These are phyloP conservation scores for Pleurotus citrinopileatus DNA, from an alignment of 768 basidiomycete species.

Conservation along the genomic window DNA sequence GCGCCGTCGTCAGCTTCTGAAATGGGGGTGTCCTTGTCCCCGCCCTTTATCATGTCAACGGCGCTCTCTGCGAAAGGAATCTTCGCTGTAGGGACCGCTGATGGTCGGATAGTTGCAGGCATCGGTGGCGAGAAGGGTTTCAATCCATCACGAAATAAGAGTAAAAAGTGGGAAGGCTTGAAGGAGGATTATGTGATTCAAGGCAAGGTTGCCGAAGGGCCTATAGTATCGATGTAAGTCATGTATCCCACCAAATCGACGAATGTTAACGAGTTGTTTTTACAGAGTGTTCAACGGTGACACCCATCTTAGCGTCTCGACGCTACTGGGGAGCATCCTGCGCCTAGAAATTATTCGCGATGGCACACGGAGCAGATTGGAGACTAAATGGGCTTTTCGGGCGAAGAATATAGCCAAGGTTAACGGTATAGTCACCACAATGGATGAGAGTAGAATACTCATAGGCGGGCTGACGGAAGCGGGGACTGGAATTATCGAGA, in stretches of 20 bases:
- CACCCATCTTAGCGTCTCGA: constrained; percentile 49
- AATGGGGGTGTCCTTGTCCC: constrained; percentile 58
- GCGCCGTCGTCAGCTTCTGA: constrained; percentile 35
- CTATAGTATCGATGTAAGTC: constrained; percentile 67
- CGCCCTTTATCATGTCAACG: constrained; percentile 69
- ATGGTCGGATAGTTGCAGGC: constrained; percentile 71
- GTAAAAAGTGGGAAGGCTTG: constrained; percentile 74
- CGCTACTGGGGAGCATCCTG: constrained; percentile 57
- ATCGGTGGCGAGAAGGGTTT: constrained; percentile 55
- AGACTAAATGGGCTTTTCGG: constrained; percentile 44
- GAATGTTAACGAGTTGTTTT: background rate
- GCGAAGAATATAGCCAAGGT: constrained; percentile 53
- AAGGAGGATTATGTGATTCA: constrained; percentile 41
- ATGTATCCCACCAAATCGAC: background rate
- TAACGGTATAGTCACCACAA: constrained; percentile 48
- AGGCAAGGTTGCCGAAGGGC: constrained; percentile 63
- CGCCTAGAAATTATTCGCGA: constrained; percentile 45
- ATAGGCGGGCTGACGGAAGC: constrained; percentile 61
- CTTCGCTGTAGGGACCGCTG: constrained; percentile 71
- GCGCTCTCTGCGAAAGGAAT: constrained; percentile 57
- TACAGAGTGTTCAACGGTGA: constrained; percentile 54
- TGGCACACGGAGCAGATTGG: constrained; percentile 35
- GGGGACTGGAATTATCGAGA: constrained; percentile 61
- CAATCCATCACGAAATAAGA: constrained; percentile 41
- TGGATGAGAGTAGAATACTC: constrained; percentile 42